Percentiles rank a stretch among this genome's conserved stretches.
Evolutionary conservation across 2,329 filamentous ascomycete genomes (phyloP).

Genomic region (Metarhizium anisopliae): DNA sequence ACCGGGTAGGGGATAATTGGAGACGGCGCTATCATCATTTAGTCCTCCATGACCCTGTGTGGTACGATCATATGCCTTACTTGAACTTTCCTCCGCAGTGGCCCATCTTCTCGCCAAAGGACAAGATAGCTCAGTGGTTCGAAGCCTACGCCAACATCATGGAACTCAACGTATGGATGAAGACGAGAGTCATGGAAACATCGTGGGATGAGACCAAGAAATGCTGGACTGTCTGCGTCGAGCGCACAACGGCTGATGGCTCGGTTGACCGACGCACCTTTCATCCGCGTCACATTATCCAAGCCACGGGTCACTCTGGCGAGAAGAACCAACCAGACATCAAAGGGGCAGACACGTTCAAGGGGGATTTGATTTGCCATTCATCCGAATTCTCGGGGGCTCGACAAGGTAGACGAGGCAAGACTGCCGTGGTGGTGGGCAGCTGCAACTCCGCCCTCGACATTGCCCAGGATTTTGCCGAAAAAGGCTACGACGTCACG

Average conservation of each 20-base stretch:
- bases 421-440: constrained; percentile 57
- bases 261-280: constrained; percentile 42
- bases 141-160: constrained; percentile 54
- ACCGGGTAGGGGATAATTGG: constrained; percentile 56
- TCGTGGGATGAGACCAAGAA: constrained; percentile 38
- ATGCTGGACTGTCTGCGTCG: constrained; percentile 48
- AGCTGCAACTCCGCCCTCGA: constrained; percentile 63
- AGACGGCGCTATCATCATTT: constrained; percentile 53
- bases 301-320: constrained; percentile 60
- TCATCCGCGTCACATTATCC: constrained; percentile 54
- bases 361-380: constrained; percentile 52
- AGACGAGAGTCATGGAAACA: constrained; percentile 36
- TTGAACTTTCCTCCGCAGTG: constrained; percentile 54
- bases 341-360: constrained; percentile 47
- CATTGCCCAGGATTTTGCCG: constrained; percentile 58
- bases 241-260: constrained; percentile 40
- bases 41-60: constrained; percentile 60
- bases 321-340: constrained; percentile 53
- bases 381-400: constrained; percentile 52
- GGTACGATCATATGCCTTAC: constrained; percentile 54
- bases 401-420: constrained; percentile 33
- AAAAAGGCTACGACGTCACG: constrained; percentile 58
- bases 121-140: constrained; percentile 62
- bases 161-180: constrained; percentile 61
- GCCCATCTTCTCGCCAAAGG: constrained; percentile 64